These are phyloP conservation scores for Lasiodiplodia citricola DNA, from an alignment of 2,329 filamentous ascomycete genomes.

Conservation along the genomic window DNA sequence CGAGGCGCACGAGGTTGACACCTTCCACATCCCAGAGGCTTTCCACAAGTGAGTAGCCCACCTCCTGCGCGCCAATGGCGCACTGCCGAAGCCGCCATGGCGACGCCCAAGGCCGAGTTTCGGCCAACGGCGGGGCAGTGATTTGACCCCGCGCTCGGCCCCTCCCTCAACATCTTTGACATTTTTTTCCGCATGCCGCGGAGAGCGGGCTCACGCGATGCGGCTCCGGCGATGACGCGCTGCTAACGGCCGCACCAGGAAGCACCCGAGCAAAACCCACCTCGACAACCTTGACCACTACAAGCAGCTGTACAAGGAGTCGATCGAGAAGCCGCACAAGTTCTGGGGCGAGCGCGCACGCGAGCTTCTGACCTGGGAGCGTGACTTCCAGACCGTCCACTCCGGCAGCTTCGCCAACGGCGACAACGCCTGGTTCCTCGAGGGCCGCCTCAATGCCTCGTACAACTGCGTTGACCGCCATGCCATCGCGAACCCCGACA, in stretches of 20 bases:
- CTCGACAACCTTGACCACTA: constrained; percentile 66
- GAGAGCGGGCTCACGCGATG: not conserved
- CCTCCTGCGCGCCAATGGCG: not conserved
- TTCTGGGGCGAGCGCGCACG: constrained; percentile 90
- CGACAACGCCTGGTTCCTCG: constrained; percentile 92
- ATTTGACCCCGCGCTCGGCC: constrained; percentile 14
- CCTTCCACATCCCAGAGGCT: constrained; percentile 65
- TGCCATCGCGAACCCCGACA: constrained; percentile 91
- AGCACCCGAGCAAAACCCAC: constrained; percentile 66
- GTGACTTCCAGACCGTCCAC: constrained; percentile 89
- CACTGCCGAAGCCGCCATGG: constrained; percentile 10
- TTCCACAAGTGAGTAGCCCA: constrained; percentile 46
- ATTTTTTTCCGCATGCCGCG: not conserved
- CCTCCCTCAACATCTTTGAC: not conserved
- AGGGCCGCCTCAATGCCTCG: constrained; percentile 91
- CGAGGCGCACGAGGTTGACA: constrained; percentile 79
- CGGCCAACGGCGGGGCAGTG: constrained; percentile 8
- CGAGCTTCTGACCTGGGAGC: constrained; percentile 87
- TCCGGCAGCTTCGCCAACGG: constrained; percentile 77
- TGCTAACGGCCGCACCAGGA: constrained; percentile 45
- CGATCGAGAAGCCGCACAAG: constrained; percentile 83
- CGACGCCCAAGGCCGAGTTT: constrained; percentile 6
- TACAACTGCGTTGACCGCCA: constrained; percentile 98
- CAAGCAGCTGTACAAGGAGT: constrained; percentile 74
- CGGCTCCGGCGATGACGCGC: not conserved